Percentiles rank a stretch among this genome's conserved stretches.
phyloP scores from a whole-genome alignment of 2,329 filamentous ascomycete genomes.

The Phialophora chinensis region DNA sequence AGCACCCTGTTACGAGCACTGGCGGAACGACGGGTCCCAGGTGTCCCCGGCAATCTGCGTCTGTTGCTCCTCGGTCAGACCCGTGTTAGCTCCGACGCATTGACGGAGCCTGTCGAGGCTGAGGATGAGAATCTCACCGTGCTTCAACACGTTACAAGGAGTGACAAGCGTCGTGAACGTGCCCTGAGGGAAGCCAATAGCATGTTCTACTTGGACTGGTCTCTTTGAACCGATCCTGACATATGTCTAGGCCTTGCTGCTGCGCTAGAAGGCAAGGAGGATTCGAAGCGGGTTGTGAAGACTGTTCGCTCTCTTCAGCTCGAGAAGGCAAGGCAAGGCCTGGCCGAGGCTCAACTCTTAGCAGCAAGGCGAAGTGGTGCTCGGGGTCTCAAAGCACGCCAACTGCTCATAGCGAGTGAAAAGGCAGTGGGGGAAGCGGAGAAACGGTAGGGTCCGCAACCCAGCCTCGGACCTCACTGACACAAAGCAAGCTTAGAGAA shows the following conservation, averaged over 20 bases:
- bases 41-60: conserved; percentile 69
- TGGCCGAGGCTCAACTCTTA: conserved; percentile 75
- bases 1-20: conserved; percentile 78
- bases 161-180: conserved; percentile 57
- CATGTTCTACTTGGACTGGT: conserved; percentile 42
- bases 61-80: conserved; percentile 75
- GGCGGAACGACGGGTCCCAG: conserved; percentile 77
- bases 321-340: conserved; percentile 64
- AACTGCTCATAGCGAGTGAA: conserved; percentile 72
- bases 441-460: conserved; percentile 51
- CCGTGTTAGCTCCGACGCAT: conserved; percentile 29
- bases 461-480: background rate
- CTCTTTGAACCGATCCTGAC: background rate
- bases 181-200: conserved; percentile 67
- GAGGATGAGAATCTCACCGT: conserved; percentile 53
- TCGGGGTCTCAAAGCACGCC: conserved; percentile 76
- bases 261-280: conserved; percentile 62
- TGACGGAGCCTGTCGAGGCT: conserved; percentile 44
- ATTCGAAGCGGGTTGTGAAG: conserved; percentile 64
- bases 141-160: conserved; percentile 69
- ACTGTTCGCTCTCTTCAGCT: conserved; percentile 68
- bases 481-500: conserved; percentile 20
- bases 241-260: conserved; percentile 58
- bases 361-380: conserved; percentile 76
- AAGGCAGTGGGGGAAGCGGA: conserved; percentile 66